Evolutionary conservation across 495 filamentous ascomycete genomes (phyloP), one percentile per base, ranked within the genome.

Genomic region (Ascobolus immersus): DNA sequence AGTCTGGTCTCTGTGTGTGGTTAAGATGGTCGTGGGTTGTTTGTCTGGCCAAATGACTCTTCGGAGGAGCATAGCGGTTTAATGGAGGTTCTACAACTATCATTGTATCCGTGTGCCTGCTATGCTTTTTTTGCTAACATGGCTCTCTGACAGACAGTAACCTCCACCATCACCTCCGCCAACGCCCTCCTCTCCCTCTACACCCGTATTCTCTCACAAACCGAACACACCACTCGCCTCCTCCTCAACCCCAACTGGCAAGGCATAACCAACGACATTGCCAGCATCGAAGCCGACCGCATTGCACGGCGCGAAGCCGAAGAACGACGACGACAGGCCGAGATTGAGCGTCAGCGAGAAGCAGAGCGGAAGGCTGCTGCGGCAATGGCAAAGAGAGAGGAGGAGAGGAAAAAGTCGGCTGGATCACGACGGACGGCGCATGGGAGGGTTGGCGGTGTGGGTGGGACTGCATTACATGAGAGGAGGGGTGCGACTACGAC

Each of bases 131-230:
- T n/a, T n/a, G 22, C 22, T n/a, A 25, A n/a, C 22, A 25, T 25
- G n/a, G n/a, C n/a, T n/a, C n/a, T n/a, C n/a, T n/a, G n/a, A 12
- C 39, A 86, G 73, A 86, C 77, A 9, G 81, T 96, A 9, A 76
- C 75, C 26, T 61, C 64, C 33, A 93, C 86, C 3, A 77, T 93
- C 17, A 58, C 64, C 33, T 80, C 77, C 28, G 79, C 84, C n/a
- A 82, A 80, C 22, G 79, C 77, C 0, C 67, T 96, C n/a, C 65
- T 96, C 22, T 79, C 82, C 43, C 86, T 86, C 17, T 96, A 81
- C 81, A 89, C 80, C 27, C 71, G 80, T 36, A 93, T 94, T 40
- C 65, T 96, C 4, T 82, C 76, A 15, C 86, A 93, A 49, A 93
- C 86, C 0, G 86, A 96, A 54, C 82, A 96, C 51, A 94, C 89